Conservation (phyloP, 2,329 filamentous ascomycete species). For the Esteya vermicola region DNA sequence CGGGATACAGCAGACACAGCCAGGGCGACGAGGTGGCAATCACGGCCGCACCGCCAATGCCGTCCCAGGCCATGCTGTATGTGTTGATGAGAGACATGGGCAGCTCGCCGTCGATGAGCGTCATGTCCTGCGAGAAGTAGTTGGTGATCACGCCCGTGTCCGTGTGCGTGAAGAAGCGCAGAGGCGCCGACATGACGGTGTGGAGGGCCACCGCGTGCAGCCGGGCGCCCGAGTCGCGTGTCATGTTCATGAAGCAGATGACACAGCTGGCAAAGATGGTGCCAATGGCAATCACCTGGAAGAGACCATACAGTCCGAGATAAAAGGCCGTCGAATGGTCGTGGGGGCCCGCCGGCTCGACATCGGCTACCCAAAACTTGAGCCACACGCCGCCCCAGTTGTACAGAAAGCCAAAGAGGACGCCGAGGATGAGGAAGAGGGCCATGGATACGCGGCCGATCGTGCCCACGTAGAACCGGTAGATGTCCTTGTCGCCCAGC, state of each 20-base stretch:
- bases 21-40: constrained; percentile 16
- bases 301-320: constrained; percentile 15
- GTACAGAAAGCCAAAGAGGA: constrained; percentile 11
- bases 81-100: constrained; percentile 16
- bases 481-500: constrained; percentile 3
- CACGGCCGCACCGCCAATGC: constrained; percentile 15
- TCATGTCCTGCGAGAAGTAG: constrained; percentile 28
- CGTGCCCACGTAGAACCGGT: constrained; percentile 13
- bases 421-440: constrained; percentile 8
- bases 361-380: constrained; percentile 15
- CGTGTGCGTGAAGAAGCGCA: constrained; percentile 20
- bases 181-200: constrained; percentile 18
- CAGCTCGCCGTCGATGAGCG: constrained; percentile 23
- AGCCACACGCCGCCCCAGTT: constrained; percentile 16
- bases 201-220: constrained; percentile 17
- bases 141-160: constrained; percentile 21
- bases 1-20: constrained; percentile 29
- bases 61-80: constrained; percentile 10
- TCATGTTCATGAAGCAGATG: constrained; percentile 11
- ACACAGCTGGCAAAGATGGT: constrained; percentile 12
- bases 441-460: constrained; percentile 7
- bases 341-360: constrained; percentile 3
- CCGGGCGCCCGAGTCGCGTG: constrained; percentile 9
- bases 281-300: constrained; percentile 11
- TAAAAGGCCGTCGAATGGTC: constrained; percentile 14